Evolutionary conservation across 352 stramenopile genomes (phyloP), one percentile per base, ranked within the genome.

Genomic region (Pythium periplocum): DNA sequence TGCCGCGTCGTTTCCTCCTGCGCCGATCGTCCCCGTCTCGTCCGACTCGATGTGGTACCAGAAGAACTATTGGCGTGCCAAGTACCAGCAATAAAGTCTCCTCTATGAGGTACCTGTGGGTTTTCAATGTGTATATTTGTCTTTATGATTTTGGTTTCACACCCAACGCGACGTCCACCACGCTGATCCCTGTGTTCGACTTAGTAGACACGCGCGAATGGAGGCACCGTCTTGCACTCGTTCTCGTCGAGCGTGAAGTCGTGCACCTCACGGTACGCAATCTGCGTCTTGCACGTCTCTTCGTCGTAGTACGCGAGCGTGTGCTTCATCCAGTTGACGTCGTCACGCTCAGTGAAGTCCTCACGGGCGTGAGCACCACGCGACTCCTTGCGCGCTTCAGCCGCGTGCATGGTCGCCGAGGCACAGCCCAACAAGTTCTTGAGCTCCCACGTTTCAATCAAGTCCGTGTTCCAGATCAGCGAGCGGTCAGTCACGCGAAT

Each of bases 281-380:
- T 81, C 50, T 79, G 73, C 12, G 91, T 98, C 72, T 93, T 92
- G 38, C 71, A 64, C 48, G 71, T 83, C 44, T 90, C 76, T 35
- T 95, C 75, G 74, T 96, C 84, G 69, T 96, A 91, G 66, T 98
- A 98, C 2, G 91, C 85, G 39, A 98, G 62, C 9, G 93, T 98
- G 72, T 99, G 96, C 66, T 98, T 98, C 95, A 99, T 98, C 95
- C 95, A 99, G 33, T 98, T 79, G 45, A 92, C 80, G 68, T 99
- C 95, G 58, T 98, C 78, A 53, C 96, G 83, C 47, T 97, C 78
- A 4, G 86, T 79, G 64, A 96, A 98, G 70, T 99, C 90, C 69
- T 99, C 95, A 51, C 93, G 87, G 5, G 96, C 96, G 73, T 99
- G 96, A n/a, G 96, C 96, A 46, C 96, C 95, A 59, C 96, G 83